phyloP scores from a whole-genome alignment of 495 filamentous ascomycete species.

The Penicillium soppii region DNA sequence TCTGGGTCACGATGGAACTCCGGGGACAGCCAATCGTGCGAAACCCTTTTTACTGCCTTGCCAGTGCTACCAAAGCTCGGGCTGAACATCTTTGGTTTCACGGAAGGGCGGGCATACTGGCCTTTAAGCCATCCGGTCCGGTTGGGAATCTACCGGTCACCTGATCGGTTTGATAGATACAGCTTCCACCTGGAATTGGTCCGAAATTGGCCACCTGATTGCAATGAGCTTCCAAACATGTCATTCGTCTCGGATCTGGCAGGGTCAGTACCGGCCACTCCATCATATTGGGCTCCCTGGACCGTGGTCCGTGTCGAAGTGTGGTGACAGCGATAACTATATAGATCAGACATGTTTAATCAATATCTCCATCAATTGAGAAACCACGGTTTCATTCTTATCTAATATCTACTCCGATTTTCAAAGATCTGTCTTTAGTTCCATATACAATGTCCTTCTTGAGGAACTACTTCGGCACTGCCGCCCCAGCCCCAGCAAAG shows the following conservation, averaged over 20 bases:
- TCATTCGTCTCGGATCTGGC: constrained; percentile 11
- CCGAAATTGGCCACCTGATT: constrained; percentile 18
- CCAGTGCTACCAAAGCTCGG: neutral
- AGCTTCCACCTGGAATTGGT: constrained; percentile 7
- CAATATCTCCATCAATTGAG: constrained; percentile 2
- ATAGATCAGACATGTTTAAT: constrained; percentile 13
- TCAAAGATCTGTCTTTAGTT: constrained; percentile 7
- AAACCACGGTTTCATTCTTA: neutral
- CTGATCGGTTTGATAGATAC: constrained; percentile 25
- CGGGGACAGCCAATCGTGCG: neutral
- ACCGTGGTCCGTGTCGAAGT: constrained; percentile 7
- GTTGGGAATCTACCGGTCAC: constrained; percentile 21
- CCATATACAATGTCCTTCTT: constrained; percentile 27
- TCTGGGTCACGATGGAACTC: neutral
- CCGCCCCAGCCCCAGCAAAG: constrained; percentile 11
- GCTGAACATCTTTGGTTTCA: neutral
- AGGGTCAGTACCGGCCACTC: constrained; percentile 5
- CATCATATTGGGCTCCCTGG: constrained; percentile 4
- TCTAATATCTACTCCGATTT: neutral
- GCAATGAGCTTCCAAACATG: constrained; percentile 4
- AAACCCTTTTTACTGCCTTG: constrained; percentile 6
- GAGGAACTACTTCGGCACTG: constrained; percentile 30
- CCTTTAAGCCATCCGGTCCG: constrained; percentile 22
- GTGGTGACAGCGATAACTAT: constrained; percentile 5
- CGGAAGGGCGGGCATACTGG: constrained; percentile 10